Percentiles rank a stretch among this genome's conserved stretches.
These are phyloP conservation scores for Venturia aucupariae DNA, from an alignment of 2,329 filamentous ascomycete species.

Conservation along the genomic window DNA sequence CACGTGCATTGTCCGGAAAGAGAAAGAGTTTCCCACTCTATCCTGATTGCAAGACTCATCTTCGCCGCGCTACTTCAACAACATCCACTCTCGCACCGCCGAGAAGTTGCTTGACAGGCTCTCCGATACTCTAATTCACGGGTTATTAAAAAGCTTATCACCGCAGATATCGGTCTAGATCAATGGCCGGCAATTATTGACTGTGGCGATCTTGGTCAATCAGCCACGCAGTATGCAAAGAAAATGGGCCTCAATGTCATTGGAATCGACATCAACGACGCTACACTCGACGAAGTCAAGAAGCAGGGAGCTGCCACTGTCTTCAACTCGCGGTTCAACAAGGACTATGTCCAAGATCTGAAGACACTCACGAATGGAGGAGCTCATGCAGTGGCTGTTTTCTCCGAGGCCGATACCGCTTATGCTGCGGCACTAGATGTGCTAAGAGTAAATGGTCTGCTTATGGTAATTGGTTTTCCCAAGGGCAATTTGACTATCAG, in stretches of 20 bases:
- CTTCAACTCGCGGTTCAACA: constrained; percentile 35
- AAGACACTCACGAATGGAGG: constrained; percentile 35
- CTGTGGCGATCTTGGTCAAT: constrained; percentile 36
- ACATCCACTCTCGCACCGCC: too few species aligned
- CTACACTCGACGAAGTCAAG: constrained; percentile 31
- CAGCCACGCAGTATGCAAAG: constrained; percentile 39
- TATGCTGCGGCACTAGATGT: constrained; percentile 30
- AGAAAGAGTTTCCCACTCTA: too few species aligned
- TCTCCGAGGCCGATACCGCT: constrained; percentile 30
- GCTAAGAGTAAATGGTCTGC: constrained; percentile 29
- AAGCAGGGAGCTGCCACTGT: constrained; percentile 33
- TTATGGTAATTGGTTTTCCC: constrained; percentile 37
- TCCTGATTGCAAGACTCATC: too few species aligned
- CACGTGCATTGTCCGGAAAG: too few species aligned
- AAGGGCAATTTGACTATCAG: constrained; percentile 28
- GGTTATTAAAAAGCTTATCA: constrained; percentile 21
- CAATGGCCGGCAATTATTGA: constrained; percentile 37
- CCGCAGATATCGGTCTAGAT: constrained; percentile 19
- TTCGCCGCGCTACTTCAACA: too few species aligned
- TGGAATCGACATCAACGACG: constrained; percentile 37
- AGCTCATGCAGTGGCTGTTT: constrained; percentile 34
- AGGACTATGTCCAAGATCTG: constrained; percentile 30
- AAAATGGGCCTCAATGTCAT: constrained; percentile 37
- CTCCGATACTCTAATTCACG: too few species aligned
- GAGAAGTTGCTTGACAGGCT: too few species aligned